A percentile compares a stretch with the other conserved stretches of the same genome.
phyloP scores from a whole-genome alignment of 176 grass and related monocot genomes.

The Canna indica region DNA sequence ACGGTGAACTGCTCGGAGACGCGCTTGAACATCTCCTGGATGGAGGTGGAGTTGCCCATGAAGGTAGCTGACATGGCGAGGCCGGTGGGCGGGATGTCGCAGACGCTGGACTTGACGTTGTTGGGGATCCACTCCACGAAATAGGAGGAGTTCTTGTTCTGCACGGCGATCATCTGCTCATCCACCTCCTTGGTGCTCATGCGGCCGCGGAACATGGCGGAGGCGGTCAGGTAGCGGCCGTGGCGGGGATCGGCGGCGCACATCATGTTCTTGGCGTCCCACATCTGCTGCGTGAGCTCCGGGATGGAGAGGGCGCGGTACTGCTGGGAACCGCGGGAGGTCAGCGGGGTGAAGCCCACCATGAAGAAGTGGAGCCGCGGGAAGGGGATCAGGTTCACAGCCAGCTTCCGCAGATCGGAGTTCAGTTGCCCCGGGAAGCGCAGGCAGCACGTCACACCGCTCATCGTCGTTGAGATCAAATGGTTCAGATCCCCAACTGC shows the following conservation, averaged over 20 bases:
- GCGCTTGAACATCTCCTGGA: constrained; percentile 20
- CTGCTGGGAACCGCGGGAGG: constrained; percentile 61
- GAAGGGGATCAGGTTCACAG: too few relatives aligned
- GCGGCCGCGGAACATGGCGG: constrained; percentile 28
- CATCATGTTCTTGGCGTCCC: constrained; percentile 98
- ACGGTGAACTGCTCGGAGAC: constrained; percentile 20
- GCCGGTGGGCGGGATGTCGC: constrained; percentile 21
- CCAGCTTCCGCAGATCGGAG: too few relatives aligned
- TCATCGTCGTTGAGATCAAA: too few relatives aligned
- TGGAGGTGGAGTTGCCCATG: constrained; percentile 21
- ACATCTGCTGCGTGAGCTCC: constrained; percentile 92
- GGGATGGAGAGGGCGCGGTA: constrained; percentile 75
- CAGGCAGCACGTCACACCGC: too few relatives aligned
- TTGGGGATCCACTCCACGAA: constrained; percentile 34
- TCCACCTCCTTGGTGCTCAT: constrained; percentile 30
- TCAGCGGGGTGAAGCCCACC: too few relatives aligned
- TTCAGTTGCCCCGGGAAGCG: too few relatives aligned
- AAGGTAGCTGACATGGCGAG: constrained; percentile 19
- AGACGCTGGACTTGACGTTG: constrained; percentile 33
- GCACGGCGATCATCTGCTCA: constrained; percentile 28
- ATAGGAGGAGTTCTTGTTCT: constrained; percentile 34
- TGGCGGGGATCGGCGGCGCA: constrained; percentile 80
- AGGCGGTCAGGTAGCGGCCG: constrained; percentile 39
- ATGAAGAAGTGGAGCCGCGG: too few relatives aligned
- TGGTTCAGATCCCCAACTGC: too few relatives aligned